Base-by-base conservation (phyloP, 176 grass and related monocot species). In the Raddia guianensis region DNA sequence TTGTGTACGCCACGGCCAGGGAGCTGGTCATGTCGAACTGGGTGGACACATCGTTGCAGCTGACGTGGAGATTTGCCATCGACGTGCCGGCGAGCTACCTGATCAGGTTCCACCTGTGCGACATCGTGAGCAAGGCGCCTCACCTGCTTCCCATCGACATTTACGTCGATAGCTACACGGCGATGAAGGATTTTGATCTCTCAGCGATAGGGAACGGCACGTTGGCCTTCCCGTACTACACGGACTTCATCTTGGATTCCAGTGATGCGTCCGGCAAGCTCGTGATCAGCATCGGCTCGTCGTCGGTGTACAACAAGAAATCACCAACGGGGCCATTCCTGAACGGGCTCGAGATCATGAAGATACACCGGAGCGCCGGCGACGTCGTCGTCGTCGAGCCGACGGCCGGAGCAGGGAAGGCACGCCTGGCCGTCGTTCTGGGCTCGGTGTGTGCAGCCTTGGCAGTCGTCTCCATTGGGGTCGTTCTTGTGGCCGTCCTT, bases 281-380 rank as follows among this genome's bases (percentile, higher is more conserved):
- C 16, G 33, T 8, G 0, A 21, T 97, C 2, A 55, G 47, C 5
- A 74, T 97, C 1, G 89, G 48, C 14, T 71, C 94, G 5, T 33
- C 64, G 14, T 54, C 37, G 37, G 2, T 40, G 37, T 40, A 40
- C 37, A 40, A 40, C 37, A 40, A 40, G 0, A 40, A 40, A 40
- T 40, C 37, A 40, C 4, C 37, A 40, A 40, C 37, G 37, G 37
- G 37, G 82, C 86, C 18, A 88, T 97, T 32, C 73, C 73, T 97
- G 9, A 97, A 97, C 18, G 94, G 94, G 0, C 67, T 97, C 3
- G 94, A 97, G 85, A 97, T 97, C 73, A 84, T 90, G 91, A 83
- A 76, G 68, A 82, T 97, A 15, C 12, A 65, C n/a, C 18, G 67
- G 60, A 59, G 42, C 42, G 54, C 73, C 14, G 87, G 87, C 8